Conservation (phyloP, 495 filamentous ascomycete species). For the Emericellopsis terricola region DNA sequence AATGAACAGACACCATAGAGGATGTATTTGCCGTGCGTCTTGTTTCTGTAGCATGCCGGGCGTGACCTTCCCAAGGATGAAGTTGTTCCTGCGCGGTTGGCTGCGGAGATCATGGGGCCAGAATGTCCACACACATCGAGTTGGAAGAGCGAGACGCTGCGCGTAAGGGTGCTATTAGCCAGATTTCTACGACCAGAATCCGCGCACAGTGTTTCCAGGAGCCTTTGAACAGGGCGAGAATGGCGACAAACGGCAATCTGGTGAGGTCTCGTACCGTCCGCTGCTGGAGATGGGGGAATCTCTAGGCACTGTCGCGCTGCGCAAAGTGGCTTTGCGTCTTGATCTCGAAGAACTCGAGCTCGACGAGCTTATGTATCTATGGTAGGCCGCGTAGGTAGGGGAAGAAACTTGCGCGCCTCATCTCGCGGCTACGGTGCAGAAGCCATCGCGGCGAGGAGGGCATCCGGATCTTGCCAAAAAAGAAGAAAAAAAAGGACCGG, state of each 20-base stretch:
- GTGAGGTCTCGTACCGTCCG: constrained; percentile 38
- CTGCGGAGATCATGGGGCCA: too few species aligned
- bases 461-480: constrained; percentile 60
- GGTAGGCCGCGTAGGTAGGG: constrained; percentile 44
- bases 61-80: constrained; percentile 51
- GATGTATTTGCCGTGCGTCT: constrained; percentile 64
- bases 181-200: constrained; percentile 59
- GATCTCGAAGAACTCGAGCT: constrained; percentile 69
- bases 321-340: constrained; percentile 65
- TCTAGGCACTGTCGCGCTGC: constrained; percentile 50
- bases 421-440: constrained; percentile 52
- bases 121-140: neutral
- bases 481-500: constrained; percentile 41
- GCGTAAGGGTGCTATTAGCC: constrained; percentile 58
- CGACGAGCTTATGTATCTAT: constrained; percentile 43
- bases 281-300: constrained; percentile 50
- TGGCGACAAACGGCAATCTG: constrained; percentile 59
- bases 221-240: constrained; percentile 53
- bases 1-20: constrained; percentile 59
- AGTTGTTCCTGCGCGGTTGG: constrained; percentile 18
- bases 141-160: constrained; percentile 42
- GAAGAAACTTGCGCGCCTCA: constrained; percentile 50
- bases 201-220: constrained; percentile 42
- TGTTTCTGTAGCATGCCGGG: constrained; percentile 50
- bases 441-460: constrained; percentile 73